phyloP scores from a whole-genome alignment of 441 rosid genomes.

The Flueggea neowawraea region DNA sequence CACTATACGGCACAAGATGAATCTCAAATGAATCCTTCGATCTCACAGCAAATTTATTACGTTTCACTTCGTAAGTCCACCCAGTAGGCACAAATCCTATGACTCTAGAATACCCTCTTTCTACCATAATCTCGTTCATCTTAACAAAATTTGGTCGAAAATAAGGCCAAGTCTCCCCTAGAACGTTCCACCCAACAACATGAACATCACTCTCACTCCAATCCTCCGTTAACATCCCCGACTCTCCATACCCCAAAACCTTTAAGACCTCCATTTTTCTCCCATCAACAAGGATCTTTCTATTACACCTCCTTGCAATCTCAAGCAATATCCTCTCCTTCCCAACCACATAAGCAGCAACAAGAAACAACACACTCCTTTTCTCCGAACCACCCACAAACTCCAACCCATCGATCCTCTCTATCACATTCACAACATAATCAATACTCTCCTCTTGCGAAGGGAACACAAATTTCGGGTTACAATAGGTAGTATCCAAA shows the following conservation, averaged over 20 bases:
- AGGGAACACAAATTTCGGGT: constrained; percentile 75
- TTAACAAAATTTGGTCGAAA: constrained; percentile 77
- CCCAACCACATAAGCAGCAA: constrained; percentile 86
- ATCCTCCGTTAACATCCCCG: constrained; percentile 59
- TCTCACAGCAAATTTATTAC: constrained; percentile 65
- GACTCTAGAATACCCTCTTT: constrained; percentile 68
- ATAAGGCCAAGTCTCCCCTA: constrained; percentile 94
- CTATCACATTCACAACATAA: constrained; percentile 54
- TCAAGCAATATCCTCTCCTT: constrained; percentile 82
- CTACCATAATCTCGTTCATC: constrained; percentile 77
- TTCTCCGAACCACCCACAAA: constrained; percentile 15
- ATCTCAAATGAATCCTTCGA: constrained; percentile 67
- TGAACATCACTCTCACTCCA: constrained; percentile 64
- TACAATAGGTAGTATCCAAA: constrained; percentile 82
- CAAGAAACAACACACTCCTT: constrained; percentile 62
- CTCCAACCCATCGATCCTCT: constrained; percentile 39
- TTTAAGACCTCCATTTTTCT: constrained; percentile 66
- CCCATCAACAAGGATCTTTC: constrained; percentile 58
- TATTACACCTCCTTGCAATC: constrained; percentile 52
- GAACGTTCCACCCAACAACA: constrained; percentile 86
- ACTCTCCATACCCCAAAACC: constrained; percentile 51
- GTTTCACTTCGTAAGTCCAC: constrained; percentile 89
- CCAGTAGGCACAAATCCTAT: constrained; percentile 93
- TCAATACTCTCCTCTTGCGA: constrained; percentile 70
- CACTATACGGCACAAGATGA: constrained; percentile 92